Evolutionary conservation across 2,329 filamentous ascomycete genomes (phyloP), one percentile per base, ranked within the genome.

Genomic region (Alternaria infectoria): DNA sequence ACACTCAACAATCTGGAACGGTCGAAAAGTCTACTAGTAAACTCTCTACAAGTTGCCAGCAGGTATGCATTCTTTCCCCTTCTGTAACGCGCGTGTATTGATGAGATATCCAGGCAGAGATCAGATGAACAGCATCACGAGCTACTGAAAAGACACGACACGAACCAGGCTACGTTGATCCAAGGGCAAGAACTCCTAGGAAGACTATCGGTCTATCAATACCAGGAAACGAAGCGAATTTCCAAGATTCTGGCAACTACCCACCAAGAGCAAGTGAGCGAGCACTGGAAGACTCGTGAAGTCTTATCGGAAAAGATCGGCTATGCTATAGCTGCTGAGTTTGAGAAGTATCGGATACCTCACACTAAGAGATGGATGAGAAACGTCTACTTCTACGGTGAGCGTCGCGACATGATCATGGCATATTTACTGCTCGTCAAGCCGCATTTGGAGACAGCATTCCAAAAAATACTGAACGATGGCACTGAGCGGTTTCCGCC

Each of bases 361-460:
- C 26, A 15, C 26, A 2, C 15, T 5, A 6, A 45, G 11, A 17
- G n/a, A 36, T 28, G 15, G 7, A 28, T 32, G n/a, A 60, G 25
- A n/a, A 28, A 60, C 1, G 19, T 66, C n/a, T 44, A 28, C 23
- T 66, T 61, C 15, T 30, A 61, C 8, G 61, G 64, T 9, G 64
- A 60, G 32, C 54, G 57, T 13, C 54, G 49, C 4, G 60, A 66
- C 23, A 60, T 59, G 54, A 61, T 66, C 30, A 55, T 66, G 52
- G 60, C 64, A 2, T 63, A 59, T 32, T 30, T 65, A 11, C 55
- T 65, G 6, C 51, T 58, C 2, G 25, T 59, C 19, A 54, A 57
- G 36, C 36, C 49, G 1, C 44, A 57, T 9, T 6, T 65, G 15
- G 30, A 57, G 6, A 26, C n/a, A 3, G 46, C 57, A 1, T 54